phyloP scores from a whole-genome alignment of 2,329 filamentous ascomycete species.

The Botrytis sinoallii region DNA sequence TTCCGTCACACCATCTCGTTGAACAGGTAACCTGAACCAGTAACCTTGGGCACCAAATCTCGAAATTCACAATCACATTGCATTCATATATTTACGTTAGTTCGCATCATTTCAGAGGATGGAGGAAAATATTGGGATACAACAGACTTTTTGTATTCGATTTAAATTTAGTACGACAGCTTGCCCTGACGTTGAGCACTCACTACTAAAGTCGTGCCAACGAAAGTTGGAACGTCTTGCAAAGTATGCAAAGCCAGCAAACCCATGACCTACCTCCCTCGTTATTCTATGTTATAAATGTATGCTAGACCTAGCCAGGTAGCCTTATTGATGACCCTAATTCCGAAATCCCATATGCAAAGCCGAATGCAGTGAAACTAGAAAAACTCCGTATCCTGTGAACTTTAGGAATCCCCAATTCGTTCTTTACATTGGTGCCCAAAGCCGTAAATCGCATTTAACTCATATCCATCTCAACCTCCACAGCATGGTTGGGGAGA shows the following conservation, averaged over 20 bases:
- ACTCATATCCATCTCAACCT: slow-evolving; percentile 46
- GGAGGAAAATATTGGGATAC: not conserved
- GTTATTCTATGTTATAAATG: slow-evolving; percentile 23
- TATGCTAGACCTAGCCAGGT: slow-evolving; percentile 20
- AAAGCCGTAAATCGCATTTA: slow-evolving; percentile 29
- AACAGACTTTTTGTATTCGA: slow-evolving; percentile 1
- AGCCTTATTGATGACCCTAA: slow-evolving; percentile 17
- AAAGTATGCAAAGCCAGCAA: slow-evolving; percentile 15
- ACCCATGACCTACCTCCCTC: slow-evolving; percentile 16
- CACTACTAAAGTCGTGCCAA: slow-evolving; percentile 8
- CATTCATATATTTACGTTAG: not conserved
- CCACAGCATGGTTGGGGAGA: slow-evolving; percentile 21
- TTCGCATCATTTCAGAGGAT: slow-evolving; percentile 3
- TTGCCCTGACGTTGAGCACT: not conserved
- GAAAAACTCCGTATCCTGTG: slow-evolving; percentile 22
- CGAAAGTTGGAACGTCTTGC: slow-evolving; percentile 3
- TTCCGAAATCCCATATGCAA: slow-evolving; percentile 21
- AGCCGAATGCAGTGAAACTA: slow-evolving; percentile 19
- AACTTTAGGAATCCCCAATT: slow-evolving; percentile 16
- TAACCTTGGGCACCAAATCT: not conserved
- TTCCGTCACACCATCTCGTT: not conserved
- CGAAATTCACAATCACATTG: not conserved
- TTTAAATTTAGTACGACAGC: not conserved
- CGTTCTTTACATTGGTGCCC: slow-evolving; percentile 18
- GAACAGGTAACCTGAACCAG: not conserved